Base-by-base conservation (phyloP, 1,284 basidiomycete genomes). In the Waitea zeae region DNA sequence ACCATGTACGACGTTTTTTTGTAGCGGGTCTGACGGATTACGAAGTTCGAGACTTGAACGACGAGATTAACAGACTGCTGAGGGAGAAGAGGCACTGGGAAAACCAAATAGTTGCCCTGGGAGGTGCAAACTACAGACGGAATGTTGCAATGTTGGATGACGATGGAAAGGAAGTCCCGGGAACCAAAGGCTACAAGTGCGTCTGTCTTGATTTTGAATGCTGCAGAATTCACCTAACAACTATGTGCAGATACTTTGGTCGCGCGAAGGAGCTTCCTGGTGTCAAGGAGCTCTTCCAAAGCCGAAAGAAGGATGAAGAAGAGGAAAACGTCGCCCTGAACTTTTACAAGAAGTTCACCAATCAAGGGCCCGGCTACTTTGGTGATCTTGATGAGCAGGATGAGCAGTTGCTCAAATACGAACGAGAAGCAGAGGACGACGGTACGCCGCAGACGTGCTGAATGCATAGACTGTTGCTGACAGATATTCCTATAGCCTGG, bases 1-100 rank as follows among this genome's bases (percentile, higher is more conserved):
- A 17, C 14, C 13, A 4, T 6, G 7, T 5, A 5, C n/a, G n/a
- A n/a, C n/a, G n/a, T 12, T 20, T 24, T 15, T 42, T 9, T n/a
- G 29, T 46, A 93, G 89, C 83, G 48, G 83, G 87, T 35, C 54
- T 98, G 51, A 87, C 84, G 17, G 90, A 98, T 56, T 97, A 95
- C 51, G 92, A 97, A 60, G 76, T 95, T 20, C 79, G 93, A 30
- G 93, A 95, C 54, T 52, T 95, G 30, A 99, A 98, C 51, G 93
- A 99, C 54, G 90, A 97, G 52, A 98, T 99, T 49, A 99, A 99
- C 63, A 87, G 81, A 50, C 62, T 96, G 7, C 61, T 98, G 62
- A 69, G 93, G 20, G 93, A 99, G 56, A 97, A 97, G 57, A 59
- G 80, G 20, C 88, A 95, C 53, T 99, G 90, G 87, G 93, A 97